Conservation (phyloP, 1,284 basidiomycete genomes). For the Ceratobasidium sp. region DNA sequence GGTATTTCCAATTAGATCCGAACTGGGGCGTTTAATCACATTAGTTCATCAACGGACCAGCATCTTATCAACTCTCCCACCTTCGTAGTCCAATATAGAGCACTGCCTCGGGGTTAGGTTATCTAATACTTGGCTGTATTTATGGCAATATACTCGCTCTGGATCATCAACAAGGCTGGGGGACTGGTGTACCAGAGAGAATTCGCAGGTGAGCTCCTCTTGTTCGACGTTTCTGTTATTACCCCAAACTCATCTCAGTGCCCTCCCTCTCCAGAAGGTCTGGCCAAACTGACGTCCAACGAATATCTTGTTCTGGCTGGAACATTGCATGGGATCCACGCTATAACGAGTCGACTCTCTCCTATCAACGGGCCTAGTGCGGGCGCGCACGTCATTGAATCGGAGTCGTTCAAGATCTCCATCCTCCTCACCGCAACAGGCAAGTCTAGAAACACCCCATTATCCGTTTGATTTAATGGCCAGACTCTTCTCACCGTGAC, state of each 20-base stretch:
- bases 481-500: constrained; percentile 17
- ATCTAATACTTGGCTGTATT: neutral
- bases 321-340: constrained; percentile 97
- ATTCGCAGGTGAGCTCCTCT: constrained; percentile 80
- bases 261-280: constrained; percentile 73
- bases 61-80: neutral
- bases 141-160: constrained; percentile 83
- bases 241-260: constrained; percentile 26
- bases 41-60: constrained; percentile 6
- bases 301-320: constrained; percentile 97
- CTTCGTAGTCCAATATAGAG: neutral
- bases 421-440: constrained; percentile 94
- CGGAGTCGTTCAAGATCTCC: constrained; percentile 91
- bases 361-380: constrained; percentile 79
- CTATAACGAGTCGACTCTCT: constrained; percentile 92
- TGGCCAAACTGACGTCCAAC: constrained; percentile 90
- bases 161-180: constrained; percentile 99
- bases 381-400: constrained; percentile 93
- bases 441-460: constrained; percentile 56
- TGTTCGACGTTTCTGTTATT: constrained; percentile 12
- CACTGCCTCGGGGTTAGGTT: neutral
- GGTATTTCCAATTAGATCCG: constrained; percentile 21
- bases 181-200: constrained; percentile 94
- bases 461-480: constrained; percentile 13
- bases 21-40: constrained; percentile 8